Evolutionary conservation across 257 asterid genomes (phyloP), one percentile per base, ranked within the genome.

Genomic region (Solanum medicagineum): DNA sequence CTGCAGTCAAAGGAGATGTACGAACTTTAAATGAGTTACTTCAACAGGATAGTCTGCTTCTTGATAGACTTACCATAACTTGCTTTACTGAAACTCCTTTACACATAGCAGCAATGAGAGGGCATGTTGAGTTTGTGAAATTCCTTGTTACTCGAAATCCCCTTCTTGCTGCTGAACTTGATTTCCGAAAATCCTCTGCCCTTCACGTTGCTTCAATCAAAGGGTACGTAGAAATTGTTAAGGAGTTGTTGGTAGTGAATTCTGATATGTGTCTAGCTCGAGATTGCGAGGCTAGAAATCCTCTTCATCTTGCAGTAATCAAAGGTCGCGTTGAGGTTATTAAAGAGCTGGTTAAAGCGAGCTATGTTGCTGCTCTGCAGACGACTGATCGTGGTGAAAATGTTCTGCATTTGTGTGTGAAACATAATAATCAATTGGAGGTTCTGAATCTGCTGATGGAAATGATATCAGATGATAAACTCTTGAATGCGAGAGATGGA

Each of bases 351-450:
- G 0, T 87, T 65, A 16, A 1, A 14, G 55, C 10, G 22, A 80
- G 36, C 24, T 74, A 88, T 4, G 65, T 70, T 1, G 92, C 90
- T 10, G 93, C 89, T 45, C 84, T 87, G 4, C 80, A 77, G 77
- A 84, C 10, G 47, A 84, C 70, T 2, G 89, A 85, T 5, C 42
- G 83, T 0, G 85, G 81, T 7, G 88, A 85, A 4, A 91, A 83
- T 0, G 26, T 88, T 49, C 85, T 93, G 29, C 94, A 92, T 77
- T 85, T 92, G 44, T 93, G 94, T 17, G 92, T 93, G 6, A 88
- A 90, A 15, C 57, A 73, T 32, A 45, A 77, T 2, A 19, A 77
- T 4, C 91, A 88, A 74, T 51, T 89, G 13, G 91, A 87, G 81
- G 90, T 89, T 22, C 36, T 92, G 80, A 85, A 84, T 66, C 1